Percentiles rank a stretch among this genome's conserved stretches.
phyloP scores from a whole-genome alignment of 257 asterid genomes.

The Ehretia macrophylla region DNA sequence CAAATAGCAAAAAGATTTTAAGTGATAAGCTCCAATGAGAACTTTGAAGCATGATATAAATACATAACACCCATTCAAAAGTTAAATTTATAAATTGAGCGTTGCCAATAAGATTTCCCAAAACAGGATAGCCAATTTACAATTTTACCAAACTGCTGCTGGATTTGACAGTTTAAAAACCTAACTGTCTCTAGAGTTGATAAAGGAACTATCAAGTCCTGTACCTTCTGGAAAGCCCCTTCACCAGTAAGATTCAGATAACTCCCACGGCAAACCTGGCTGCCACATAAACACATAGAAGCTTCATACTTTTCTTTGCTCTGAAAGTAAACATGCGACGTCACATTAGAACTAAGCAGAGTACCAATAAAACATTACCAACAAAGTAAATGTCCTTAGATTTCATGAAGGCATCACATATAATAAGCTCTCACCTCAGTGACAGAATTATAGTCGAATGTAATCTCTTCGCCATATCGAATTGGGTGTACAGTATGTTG shows the following conservation, averaged over 20 bases:
- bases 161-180: no score
- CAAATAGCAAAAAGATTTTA: no score
- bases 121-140: no score
- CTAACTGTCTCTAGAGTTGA: no score
- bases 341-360: slow-evolving; percentile 12
- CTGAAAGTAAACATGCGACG: slow-evolving; percentile 33
- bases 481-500: slow-evolving; percentile 90
- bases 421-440: slow-evolving; percentile 70
- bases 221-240: slow-evolving; percentile 95
- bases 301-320: slow-evolving; percentile 99
- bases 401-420: slow-evolving; percentile 13
- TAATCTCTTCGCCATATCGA: slow-evolving; percentile 92
- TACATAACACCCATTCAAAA: no score
- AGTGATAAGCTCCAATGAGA: no score
- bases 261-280: slow-evolving; percentile 99
- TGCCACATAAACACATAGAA: slow-evolving; percentile 95
- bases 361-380: slow-evolving; percentile 8
- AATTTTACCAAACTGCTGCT: no score
- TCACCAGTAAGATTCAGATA: slow-evolving; percentile 91
- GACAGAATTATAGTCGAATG: slow-evolving; percentile 96
- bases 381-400: slow-evolving; percentile 5
- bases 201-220: not conserved
- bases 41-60: no score
- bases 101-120: no score
- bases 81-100: no score